Conservation (phyloP, 768 basidiomycete genomes). For the Porpolomopsis calyptriformis region DNA sequence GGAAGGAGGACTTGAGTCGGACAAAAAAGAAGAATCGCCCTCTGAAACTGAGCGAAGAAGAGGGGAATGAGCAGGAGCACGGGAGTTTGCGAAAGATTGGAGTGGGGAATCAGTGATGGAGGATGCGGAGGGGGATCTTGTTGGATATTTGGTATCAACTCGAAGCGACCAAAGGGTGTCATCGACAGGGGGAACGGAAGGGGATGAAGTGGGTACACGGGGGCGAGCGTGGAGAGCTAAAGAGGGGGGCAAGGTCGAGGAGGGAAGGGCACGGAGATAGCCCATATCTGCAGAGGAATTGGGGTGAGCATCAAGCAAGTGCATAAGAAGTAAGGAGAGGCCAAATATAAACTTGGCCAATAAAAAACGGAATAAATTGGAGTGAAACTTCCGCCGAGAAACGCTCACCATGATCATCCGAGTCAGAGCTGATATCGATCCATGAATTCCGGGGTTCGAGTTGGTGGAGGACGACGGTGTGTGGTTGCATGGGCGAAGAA, state of each 20-base stretch:
- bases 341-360: not conserved
- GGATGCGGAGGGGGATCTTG: constrained; percentile 1
- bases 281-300: constrained; percentile 10
- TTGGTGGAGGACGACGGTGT: not conserved
- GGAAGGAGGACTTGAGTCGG: constrained; percentile 10
- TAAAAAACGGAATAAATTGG: constrained; percentile 1
- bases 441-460: constrained; percentile 3
- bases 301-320: not conserved
- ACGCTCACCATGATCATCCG: constrained; percentile 5
- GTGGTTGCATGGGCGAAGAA: not conserved
- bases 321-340: constrained; percentile 4
- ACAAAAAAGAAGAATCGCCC: constrained; percentile 25
- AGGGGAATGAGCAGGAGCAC: constrained; percentile 19
- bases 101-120: constrained; percentile 12
- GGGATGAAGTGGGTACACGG: constrained; percentile 30
- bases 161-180: constrained; percentile 8
- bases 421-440: constrained; percentile 5
- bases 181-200: constrained; percentile 14
- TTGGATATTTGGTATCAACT: not conserved
- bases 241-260: constrained; percentile 25
- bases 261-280: constrained; percentile 23
- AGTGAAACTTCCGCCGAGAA: constrained; percentile 1
- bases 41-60: constrained; percentile 31
- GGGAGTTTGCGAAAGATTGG: constrained; percentile 8
- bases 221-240: constrained; percentile 22